Base-by-base conservation (phyloP, 768 basidiomycete species). In the Tulasnella sp. region DNA sequence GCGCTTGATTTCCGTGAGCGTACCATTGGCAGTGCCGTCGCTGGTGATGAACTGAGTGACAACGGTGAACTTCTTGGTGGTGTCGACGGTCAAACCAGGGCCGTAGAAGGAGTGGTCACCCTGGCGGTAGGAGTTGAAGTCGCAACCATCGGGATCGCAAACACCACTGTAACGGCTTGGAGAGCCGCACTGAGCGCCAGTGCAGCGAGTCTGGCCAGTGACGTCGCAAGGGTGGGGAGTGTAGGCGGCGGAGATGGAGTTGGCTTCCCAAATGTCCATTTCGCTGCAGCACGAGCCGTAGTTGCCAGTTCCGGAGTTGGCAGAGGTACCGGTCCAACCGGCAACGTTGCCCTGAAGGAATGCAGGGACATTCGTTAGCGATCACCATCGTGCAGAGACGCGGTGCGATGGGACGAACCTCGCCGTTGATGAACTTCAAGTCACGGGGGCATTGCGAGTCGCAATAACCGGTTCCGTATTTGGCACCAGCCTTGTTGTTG, bases 401-500 rank as follows among this genome's bases (percentile, higher is more conserved):
- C 58, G 37, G 34, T 69, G 31, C 64, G 31, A 31, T 37, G 12
- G 64, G 14, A 86, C 87, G 80, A 74, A 89, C 90, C 85, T 86
- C 84, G 82, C 90, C 90, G 84, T 88, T 86, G 83, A 91, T 91
- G 86, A 90, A 91, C 86, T 91, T 91, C 86, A 91, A 85, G 83
- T 90, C 90, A 50, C 87, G 87, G 1, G 90, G 90, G 85, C 90
- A 91, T 84, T 91, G 90, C 24, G 91, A 88, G 84, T 92, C 91
- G 84, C 91, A 91, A 85, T 92, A 92, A 20, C 91, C 91, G n/a
- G 90, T 90, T 73, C 90, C 90, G 85, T 89, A 92, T 84, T 89
- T 88, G 83, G 90, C 89, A 83, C 90, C 90, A 77, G 90, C 82
- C 87, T 88, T 89, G 88, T 91, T 91, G 84, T 82, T 86, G n/a